Percentiles rank a stretch among this genome's conserved stretches.
Evolutionary conservation across 345 rosid genomes (phyloP).

Genomic region (Dovyalis caffra): DNA sequence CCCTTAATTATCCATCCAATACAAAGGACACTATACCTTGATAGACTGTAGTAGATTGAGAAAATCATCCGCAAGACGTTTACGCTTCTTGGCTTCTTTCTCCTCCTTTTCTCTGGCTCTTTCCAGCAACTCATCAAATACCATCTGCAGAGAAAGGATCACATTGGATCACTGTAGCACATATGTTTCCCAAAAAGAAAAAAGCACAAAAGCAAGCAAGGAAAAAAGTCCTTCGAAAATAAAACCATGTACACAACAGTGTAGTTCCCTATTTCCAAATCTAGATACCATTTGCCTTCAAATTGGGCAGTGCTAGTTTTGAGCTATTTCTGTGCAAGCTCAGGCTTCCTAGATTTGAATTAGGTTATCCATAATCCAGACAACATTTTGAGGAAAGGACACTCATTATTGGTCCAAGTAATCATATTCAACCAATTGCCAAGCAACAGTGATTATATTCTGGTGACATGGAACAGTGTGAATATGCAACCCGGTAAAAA

Average conservation of each 20-base stretch:
- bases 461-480: too few species aligned
- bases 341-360: too few species aligned
- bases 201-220: neutral
- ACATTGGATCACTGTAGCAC: constrained; percentile 12
- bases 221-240: neutral
- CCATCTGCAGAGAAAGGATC: constrained; percentile 44
- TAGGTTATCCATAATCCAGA: too few species aligned
- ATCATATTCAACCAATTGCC: neutral
- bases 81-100: constrained; percentile 80
- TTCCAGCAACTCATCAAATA: constrained; percentile 78
- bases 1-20: neutral
- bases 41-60: constrained; percentile 36
- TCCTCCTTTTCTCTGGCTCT: constrained; percentile 85
- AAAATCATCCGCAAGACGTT: constrained; percentile 60
- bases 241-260: neutral
- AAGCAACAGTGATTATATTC: neutral
- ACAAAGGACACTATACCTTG: constrained; percentile 31
- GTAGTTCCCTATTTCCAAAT: neutral
- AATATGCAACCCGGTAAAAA: neutral
- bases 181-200: neutral
- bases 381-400: neutral
- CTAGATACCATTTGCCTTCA: neutral
- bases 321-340: neutral
- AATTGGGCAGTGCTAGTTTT: neutral
- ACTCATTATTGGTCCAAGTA: neutral